Conservation (phyloP, 2,329 filamentous ascomycete genomes). For the Fusarium miscanthi region DNA sequence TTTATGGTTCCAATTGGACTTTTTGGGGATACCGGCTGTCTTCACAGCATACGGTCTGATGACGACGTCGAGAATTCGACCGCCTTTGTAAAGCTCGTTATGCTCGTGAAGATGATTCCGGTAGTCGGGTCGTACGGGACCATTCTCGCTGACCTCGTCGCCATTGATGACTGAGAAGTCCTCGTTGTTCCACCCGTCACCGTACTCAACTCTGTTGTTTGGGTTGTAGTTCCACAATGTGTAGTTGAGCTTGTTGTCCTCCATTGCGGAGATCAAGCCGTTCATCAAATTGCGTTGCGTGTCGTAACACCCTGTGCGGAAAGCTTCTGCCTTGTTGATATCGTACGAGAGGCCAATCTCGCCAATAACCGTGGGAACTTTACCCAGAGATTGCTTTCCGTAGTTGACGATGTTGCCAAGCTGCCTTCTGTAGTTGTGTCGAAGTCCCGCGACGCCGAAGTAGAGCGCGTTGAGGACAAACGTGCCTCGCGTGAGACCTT, state of each 20-base stretch:
- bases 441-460: slow-evolving; percentile 52
- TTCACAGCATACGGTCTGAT: slow-evolving; percentile 57
- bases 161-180: slow-evolving; percentile 56
- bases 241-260: slow-evolving; percentile 52
- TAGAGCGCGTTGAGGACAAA: slow-evolving; percentile 56
- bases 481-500: slow-evolving; percentile 53
- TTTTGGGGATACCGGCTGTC: slow-evolving; percentile 50
- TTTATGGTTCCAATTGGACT: slow-evolving; percentile 51
- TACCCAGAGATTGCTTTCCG: slow-evolving; percentile 48
- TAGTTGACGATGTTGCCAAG: slow-evolving; percentile 51
- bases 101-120: slow-evolving; percentile 48
- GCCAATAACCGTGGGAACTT: slow-evolving; percentile 52
- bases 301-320: slow-evolving; percentile 53
- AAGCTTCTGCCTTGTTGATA: slow-evolving; percentile 52
- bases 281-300: slow-evolving; percentile 54
- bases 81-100: slow-evolving; percentile 54
- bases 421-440: slow-evolving; percentile 54
- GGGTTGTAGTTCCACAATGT: slow-evolving; percentile 57
- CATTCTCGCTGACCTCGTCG: slow-evolving; percentile 46
- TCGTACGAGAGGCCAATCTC: slow-evolving; percentile 56
- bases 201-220: slow-evolving; percentile 52
- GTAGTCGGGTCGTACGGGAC: slow-evolving; percentile 46
- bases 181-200: slow-evolving; percentile 57
- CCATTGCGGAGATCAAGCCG: slow-evolving; percentile 55
- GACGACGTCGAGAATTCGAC: slow-evolving; percentile 52